These are phyloP conservation scores for Eragrostis curvula DNA, from an alignment of 176 grass and related monocot genomes.

Conservation along the genomic window DNA sequence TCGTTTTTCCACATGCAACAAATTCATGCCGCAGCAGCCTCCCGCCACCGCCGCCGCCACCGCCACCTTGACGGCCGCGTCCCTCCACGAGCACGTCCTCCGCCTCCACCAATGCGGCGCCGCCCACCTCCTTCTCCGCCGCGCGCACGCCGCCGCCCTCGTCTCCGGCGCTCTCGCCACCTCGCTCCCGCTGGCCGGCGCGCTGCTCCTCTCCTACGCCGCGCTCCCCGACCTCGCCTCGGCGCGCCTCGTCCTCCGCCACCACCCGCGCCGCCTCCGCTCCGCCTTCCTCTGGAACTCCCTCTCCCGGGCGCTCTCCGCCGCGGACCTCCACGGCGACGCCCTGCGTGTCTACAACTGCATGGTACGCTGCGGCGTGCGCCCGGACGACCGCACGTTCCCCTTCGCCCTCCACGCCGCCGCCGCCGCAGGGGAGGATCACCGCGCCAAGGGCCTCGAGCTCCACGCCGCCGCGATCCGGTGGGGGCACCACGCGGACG, in stretches of 20 bases:
- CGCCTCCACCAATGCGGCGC: slow-evolving; percentile 46
- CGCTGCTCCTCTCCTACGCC: slow-evolving; percentile 71
- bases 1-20: neutral
- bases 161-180: slow-evolving; percentile 47
- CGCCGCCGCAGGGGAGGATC: neutral
- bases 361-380: slow-evolving; percentile 53
- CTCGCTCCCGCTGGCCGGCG: slow-evolving; percentile 52
- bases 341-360: slow-evolving; percentile 63
- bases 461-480: slow-evolving; percentile 66
- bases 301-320: slow-evolving; percentile 76
- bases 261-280: slow-evolving; percentile 45
- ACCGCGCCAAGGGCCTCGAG: slow-evolving; percentile 58
- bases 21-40: neutral
- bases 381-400: slow-evolving; percentile 66
- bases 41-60: neutral
- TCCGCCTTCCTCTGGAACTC: slow-evolving; percentile 87
- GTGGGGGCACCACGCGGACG: slow-evolving; percentile 47
- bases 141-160: slow-evolving; percentile 52
- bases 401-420: slow-evolving; percentile 75
- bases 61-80: neutral
- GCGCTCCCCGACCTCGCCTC: slow-evolving; percentile 47
- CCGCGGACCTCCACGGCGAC: slow-evolving; percentile 6
- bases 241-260: slow-evolving; percentile 50
- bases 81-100: slow-evolving; percentile 56
- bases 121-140: slow-evolving; percentile 18